Percentiles rank a stretch among this genome's conserved stretches.
Evolutionary conservation across 768 basidiomycete genomes (phyloP).

Genomic region (Hortiboletus flavorubellus): DNA sequence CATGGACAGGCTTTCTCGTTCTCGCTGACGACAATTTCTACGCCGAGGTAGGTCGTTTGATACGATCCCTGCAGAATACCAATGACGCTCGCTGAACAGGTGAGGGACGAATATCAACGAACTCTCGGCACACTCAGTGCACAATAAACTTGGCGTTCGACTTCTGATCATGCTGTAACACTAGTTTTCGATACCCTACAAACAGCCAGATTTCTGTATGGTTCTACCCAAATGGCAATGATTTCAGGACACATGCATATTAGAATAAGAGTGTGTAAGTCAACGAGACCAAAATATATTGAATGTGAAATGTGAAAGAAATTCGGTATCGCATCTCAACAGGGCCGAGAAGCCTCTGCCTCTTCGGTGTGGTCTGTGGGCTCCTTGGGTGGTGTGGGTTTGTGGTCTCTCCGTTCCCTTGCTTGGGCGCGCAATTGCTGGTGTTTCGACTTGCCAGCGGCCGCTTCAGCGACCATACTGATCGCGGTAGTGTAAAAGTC

Average conservation of each 20-base stretch:
- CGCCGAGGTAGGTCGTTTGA: constrained; percentile 39
- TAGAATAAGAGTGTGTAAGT: constrained; percentile 16
- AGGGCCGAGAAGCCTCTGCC: constrained; percentile 9
- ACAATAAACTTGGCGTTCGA: neutral
- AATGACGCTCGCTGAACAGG: constrained; percentile 12
- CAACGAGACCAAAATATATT: constrained; percentile 19
- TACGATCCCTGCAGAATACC: neutral
- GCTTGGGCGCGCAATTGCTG: constrained; percentile 31
- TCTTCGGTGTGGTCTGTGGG: constrained; percentile 26
- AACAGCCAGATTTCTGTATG: constrained; percentile 5
- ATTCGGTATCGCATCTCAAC: constrained; percentile 12
- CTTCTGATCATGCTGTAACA: constrained; percentile 12
- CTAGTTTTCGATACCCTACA: constrained; percentile 13
- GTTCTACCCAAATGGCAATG: constrained; percentile 15
- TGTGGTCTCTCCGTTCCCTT: constrained; percentile 34
- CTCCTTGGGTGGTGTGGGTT: constrained; percentile 36
- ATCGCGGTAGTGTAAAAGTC: neutral
- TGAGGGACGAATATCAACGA: constrained; percentile 23
- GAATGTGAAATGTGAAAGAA: constrained; percentile 13
- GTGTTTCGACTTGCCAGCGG: constrained; percentile 66
- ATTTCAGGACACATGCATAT: constrained; percentile 18
- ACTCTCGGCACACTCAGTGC: constrained; percentile 3
- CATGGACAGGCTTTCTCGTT: constrained; percentile 57
- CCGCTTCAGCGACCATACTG: constrained; percentile 87
- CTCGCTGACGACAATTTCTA: constrained; percentile 59